Evolutionary conservation across 257 asterid genomes (phyloP), one percentile per base, ranked within the genome.

Genomic region (Scutellaria galericulata): DNA sequence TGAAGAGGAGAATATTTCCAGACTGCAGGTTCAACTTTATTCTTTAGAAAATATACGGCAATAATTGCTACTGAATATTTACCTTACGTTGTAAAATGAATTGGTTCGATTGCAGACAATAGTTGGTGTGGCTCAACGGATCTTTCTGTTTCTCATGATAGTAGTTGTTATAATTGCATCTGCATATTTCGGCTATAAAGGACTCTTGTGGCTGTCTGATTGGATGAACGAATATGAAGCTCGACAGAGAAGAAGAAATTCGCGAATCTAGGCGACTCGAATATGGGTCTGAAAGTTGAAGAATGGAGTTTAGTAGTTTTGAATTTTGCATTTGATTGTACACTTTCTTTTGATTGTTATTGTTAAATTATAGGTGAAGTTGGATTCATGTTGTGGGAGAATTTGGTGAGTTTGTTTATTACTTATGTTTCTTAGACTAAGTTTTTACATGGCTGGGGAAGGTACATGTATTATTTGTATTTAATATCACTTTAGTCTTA

Each of bases 211-310:
- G 96, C 86, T 93, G 48, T 86, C 94, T 5, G 98, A 93, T 77
- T 81, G 91, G 88, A 91, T 93, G 98, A 89, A 93, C 68, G 85
- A 86, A 78, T 67, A 69, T 20, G 97, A 93, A 79, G 37, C 70
- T 51, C 87, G 75, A 44, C 91, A 83, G 14, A 84, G 80, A 65
- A 80, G 81, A 81, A 83, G 88, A 66, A 64, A 78, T 58, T 22
- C 83, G 3, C 67, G 86, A 44, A 40, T 63, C n/a, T 83, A 85
- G 81, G 64, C 46, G 0, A 44, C 42, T 61, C 15, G 27, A 52
- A 14, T 22, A 14, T 37, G 27, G 15, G 6, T 13, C 20, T 39
- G 52, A 1, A 67, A 13, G 6, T 47, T 20, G 10, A 42, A 41
- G 10, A 42, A 41, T 31, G 51, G 41, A 51, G 40, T 57, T 68